Evolutionary conservation across 2,329 filamentous ascomycete species (phyloP).

Genomic region (Rhynchosporium graminicola): DNA sequence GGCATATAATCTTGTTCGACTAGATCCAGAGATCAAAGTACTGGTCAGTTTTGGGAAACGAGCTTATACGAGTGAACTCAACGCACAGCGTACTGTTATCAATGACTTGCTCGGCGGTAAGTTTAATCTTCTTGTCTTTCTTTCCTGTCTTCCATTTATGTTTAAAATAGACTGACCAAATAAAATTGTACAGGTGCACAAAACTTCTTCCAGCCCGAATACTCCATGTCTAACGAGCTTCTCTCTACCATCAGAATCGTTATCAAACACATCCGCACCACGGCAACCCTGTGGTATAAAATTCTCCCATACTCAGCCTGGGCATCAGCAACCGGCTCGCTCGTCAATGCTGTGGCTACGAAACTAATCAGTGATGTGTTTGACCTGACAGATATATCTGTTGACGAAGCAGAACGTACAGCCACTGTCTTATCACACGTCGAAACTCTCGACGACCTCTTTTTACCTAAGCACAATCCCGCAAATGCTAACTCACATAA

Average conservation of each 20-base stretch:
- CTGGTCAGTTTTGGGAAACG: constrained; percentile 61
- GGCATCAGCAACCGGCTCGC: constrained; percentile 61
- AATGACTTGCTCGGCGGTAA: constrained; percentile 59
- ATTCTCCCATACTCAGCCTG: constrained; percentile 62
- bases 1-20: constrained; percentile 55
- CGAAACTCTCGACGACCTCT: constrained; percentile 61
- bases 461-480: constrained; percentile 48
- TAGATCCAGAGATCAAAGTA: constrained; percentile 61
- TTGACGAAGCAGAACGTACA: constrained; percentile 64
- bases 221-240: constrained; percentile 45
- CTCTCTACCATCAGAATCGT: constrained; percentile 55
- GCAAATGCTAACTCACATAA: background rate
- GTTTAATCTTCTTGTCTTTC: constrained; percentile 12
- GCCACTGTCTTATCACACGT: constrained; percentile 58
- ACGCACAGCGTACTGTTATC: constrained; percentile 60
- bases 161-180: constrained; percentile 8
- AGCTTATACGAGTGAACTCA: constrained; percentile 63
- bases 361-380: constrained; percentile 64
- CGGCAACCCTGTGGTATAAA: constrained; percentile 57
- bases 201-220: constrained; percentile 57
- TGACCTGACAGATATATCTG: constrained; percentile 60
- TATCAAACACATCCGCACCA: constrained; percentile 52
- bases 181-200: constrained; percentile 48
- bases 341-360: constrained; percentile 59
- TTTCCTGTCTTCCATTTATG: background rate